Conservation (phyloP, 495 filamentous ascomycete species). For the Aspergillus wentii region DNA sequence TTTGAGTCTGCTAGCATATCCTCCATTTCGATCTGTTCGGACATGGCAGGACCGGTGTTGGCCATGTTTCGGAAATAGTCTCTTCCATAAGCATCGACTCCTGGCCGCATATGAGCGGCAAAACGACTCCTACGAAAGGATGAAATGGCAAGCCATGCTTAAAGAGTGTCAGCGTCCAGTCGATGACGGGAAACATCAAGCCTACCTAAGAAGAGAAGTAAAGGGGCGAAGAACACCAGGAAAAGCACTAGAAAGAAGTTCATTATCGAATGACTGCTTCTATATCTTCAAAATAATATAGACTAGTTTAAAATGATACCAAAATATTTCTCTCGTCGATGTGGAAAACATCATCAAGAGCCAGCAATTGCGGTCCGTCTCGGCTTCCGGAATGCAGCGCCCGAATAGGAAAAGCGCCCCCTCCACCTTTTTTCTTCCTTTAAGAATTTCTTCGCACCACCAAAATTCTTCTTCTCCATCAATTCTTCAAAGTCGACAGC, state of each 20-base stretch:
- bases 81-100: slow-evolving; percentile 44
- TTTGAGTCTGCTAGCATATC: slow-evolving; percentile 51
- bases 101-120: slow-evolving; percentile 43
- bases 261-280: slow-evolving; percentile 24
- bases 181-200: background rate
- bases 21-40: slow-evolving; percentile 60
- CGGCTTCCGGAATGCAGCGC: slow-evolving; percentile 9
- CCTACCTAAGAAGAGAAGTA: slow-evolving; percentile 46
- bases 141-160: slow-evolving; percentile 53
- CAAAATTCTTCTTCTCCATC: slow-evolving; percentile 10
- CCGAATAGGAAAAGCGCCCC: slow-evolving; percentile 23
- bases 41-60: slow-evolving; percentile 48
- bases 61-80: slow-evolving; percentile 53
- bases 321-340: too few relatives aligned
- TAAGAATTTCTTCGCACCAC: slow-evolving; percentile 19
- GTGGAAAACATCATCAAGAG: too few relatives aligned
- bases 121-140: slow-evolving; percentile 56
- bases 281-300: too few relatives aligned
- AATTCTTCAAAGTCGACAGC: slow-evolving; percentile 11
- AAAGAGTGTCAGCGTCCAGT: slow-evolving; percentile 15
- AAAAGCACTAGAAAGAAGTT: slow-evolving; percentile 45
- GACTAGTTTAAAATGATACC: too few relatives aligned
- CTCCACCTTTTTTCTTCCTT: slow-evolving; percentile 12
- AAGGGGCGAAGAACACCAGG: slow-evolving; percentile 43
- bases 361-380: background rate